Percentiles rank a stretch among this genome's conserved stretches.
Conservation (phyloP, 768 basidiomycete species). For the Psilocybe azurescens region DNA sequence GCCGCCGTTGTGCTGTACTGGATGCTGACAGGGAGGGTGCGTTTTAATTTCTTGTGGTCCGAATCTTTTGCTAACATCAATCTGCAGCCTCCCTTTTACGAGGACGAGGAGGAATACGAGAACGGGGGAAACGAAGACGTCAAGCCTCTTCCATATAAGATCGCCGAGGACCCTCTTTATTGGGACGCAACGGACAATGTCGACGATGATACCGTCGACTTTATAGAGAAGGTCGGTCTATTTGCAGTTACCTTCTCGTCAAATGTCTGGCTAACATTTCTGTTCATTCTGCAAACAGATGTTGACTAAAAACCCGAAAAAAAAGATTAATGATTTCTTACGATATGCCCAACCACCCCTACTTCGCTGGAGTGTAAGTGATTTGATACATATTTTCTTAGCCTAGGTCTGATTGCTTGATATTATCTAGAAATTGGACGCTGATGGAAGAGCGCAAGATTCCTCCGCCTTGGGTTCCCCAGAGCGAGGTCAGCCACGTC, state of each 20-base stretch:
- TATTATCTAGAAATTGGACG: constrained; percentile 30
- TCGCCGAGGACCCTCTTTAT: constrained; percentile 26
- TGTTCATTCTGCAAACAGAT: constrained; percentile 20
- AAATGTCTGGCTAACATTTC: too few species aligned
- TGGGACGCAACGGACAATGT: constrained; percentile 31
- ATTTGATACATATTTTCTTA: not conserved
- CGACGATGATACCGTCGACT: constrained; percentile 29
- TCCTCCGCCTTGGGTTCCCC: constrained; percentile 31
- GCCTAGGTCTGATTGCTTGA: not conserved
- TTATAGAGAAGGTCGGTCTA: constrained; percentile 27
- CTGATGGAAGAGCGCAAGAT: constrained; percentile 27
- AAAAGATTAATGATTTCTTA: constrained; percentile 30
- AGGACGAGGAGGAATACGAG: constrained; percentile 22
- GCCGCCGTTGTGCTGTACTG: constrained; percentile 76
- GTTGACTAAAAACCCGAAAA: constrained; percentile 31
- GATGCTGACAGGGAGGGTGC: constrained; percentile 63
- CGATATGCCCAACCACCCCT: constrained; percentile 35
- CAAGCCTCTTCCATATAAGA: constrained; percentile 22
- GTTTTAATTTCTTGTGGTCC: not conserved
- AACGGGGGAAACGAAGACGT: constrained; percentile 18
- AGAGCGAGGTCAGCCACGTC: constrained; percentile 23
- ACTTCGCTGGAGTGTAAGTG: constrained; percentile 35
- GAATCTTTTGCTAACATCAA: not conserved
- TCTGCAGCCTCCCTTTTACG: constrained; percentile 30
- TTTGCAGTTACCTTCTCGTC: too few species aligned